Conservation (phyloP, 495 filamentous ascomycete genomes). For the Rusavskia elegans region DNA sequence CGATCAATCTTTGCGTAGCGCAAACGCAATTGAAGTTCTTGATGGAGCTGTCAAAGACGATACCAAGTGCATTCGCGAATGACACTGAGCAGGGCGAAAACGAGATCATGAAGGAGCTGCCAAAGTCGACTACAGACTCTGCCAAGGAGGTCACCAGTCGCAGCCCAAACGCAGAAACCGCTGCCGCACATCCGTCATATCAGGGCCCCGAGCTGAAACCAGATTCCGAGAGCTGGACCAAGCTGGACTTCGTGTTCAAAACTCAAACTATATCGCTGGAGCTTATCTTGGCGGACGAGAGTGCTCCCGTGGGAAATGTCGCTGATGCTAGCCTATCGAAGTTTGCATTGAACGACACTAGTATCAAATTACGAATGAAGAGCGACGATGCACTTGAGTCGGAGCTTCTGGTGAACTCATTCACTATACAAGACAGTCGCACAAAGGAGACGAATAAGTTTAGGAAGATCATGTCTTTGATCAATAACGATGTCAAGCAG, state of each 20-base stretch:
- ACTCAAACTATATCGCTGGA: conserved; percentile 76
- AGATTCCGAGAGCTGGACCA: conserved; percentile 65
- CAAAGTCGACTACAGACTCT: conserved; percentile 36
- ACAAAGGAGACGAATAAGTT: conserved; percentile 82
- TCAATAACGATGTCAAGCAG: conserved; percentile 85
- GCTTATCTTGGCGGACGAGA: conserved; percentile 59
- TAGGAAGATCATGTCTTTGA: conserved; percentile 92
- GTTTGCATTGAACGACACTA: conserved; percentile 85
- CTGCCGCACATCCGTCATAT: conserved; percentile 31
- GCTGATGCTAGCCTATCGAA: conserved; percentile 76
- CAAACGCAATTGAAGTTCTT: conserved; percentile 83
- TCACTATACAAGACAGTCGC: conserved; percentile 85
- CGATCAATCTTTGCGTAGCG: conserved; percentile 77
- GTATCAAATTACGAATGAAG: conserved; percentile 85
- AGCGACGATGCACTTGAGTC: conserved; percentile 85
- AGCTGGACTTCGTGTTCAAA: conserved; percentile 84
- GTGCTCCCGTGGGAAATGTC: conserved; percentile 58
- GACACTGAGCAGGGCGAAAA: conserved; percentile 52
- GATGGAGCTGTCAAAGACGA: conserved; percentile 65
- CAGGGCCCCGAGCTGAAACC: conserved; percentile 50
- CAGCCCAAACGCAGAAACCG: conserved; percentile 19
- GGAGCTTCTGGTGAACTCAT: conserved; percentile 83
- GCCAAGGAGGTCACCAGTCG: conserved; percentile 20
- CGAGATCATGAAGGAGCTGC: conserved; percentile 46
- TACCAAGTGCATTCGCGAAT: conserved; percentile 71